Evolutionary conservation across 345 rosid genomes (phyloP).

Genomic region (Syzygium aromaticum): DNA sequence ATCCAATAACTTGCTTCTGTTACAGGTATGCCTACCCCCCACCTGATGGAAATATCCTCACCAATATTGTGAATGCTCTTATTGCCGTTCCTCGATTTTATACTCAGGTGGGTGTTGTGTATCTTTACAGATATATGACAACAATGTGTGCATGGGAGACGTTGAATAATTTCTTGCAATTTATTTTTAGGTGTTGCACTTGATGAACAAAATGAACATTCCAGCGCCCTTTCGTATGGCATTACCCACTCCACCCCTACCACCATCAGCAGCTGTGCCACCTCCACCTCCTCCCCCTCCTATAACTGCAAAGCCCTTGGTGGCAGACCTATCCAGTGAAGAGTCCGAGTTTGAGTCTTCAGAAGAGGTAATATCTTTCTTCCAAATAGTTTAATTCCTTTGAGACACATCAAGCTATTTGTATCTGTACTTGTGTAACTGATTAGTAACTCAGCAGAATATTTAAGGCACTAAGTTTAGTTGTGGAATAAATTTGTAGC

Average conservation of each 20-base stretch:
- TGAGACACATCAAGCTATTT: background rate
- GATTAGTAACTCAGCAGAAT: background rate
- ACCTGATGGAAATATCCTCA: constrained; percentile 91
- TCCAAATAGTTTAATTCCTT: background rate
- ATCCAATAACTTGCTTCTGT: background rate
- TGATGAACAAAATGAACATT: constrained; percentile 99
- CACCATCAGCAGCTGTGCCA: constrained; percentile 41
- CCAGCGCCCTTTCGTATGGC: constrained; percentile 97
- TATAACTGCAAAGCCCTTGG: constrained; percentile 20
- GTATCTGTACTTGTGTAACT: background rate
- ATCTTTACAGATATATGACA: background rate
- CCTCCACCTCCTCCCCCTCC: constrained; percentile 38
- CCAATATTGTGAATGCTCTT: constrained; percentile 93
- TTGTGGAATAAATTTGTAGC: background rate
- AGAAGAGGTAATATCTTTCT: constrained; percentile 50
- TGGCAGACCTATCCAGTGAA: constrained; percentile 51
- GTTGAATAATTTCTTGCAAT: background rate
- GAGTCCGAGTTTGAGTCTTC: constrained; percentile 95
- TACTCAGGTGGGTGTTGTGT: constrained; percentile 57
- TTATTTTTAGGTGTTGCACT: constrained; percentile 64
- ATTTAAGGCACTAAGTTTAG: background rate
- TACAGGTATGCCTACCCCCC: constrained; percentile 95
- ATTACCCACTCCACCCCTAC: constrained; percentile 86
- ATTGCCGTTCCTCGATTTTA: constrained; percentile 93
- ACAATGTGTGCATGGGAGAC: background rate